phyloP scores from a whole-genome alignment of 202 grass and related monocot genomes.

The Elaeis oleifera region DNA sequence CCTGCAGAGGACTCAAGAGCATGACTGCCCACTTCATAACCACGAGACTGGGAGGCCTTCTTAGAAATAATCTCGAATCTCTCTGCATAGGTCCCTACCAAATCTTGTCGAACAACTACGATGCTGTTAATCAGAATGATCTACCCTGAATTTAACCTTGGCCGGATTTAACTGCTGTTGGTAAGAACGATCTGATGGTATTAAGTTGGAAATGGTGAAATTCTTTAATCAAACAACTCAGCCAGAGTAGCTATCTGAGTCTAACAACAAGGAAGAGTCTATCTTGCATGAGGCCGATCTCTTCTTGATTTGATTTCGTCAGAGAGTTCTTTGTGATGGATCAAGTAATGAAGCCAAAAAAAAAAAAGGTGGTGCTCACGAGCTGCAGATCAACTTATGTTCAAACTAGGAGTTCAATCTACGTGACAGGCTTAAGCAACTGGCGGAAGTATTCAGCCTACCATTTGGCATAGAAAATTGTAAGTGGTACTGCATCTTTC shows the following conservation, averaged over 20 bases:
- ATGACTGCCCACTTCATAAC: slow-evolving; percentile 32
- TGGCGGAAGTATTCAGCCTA: slow-evolving; percentile 92
- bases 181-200: not conserved
- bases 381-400: slow-evolving; percentile 5
- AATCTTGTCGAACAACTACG: too few species aligned
- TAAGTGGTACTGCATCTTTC: not conserved
- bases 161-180: not conserved
- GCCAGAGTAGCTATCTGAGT: slow-evolving; percentile 6
- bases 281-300: slow-evolving; percentile 37
- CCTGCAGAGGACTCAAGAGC: slow-evolving; percentile 19
- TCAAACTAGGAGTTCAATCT: slow-evolving; percentile 30
- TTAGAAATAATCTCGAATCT: slow-evolving; percentile 40
- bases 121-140: too few species aligned
- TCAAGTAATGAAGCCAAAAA: too few species aligned
- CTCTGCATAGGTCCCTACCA: slow-evolving; percentile 44
- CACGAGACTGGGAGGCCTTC: slow-evolving; percentile 30
- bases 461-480: slow-evolving; percentile 21
- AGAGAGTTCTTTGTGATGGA: slow-evolving; percentile 21
- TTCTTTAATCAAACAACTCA: not conserved
- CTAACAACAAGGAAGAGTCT: slow-evolving; percentile 21
- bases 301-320: slow-evolving; percentile 20
- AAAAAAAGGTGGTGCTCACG: too few species aligned
- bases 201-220: not conserved
- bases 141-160: too few species aligned
- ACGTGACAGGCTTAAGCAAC: slow-evolving; percentile 88